phyloP scores from a whole-genome alignment of 1,284 basidiomycete species.

The Ganoderma lucidum region DNA sequence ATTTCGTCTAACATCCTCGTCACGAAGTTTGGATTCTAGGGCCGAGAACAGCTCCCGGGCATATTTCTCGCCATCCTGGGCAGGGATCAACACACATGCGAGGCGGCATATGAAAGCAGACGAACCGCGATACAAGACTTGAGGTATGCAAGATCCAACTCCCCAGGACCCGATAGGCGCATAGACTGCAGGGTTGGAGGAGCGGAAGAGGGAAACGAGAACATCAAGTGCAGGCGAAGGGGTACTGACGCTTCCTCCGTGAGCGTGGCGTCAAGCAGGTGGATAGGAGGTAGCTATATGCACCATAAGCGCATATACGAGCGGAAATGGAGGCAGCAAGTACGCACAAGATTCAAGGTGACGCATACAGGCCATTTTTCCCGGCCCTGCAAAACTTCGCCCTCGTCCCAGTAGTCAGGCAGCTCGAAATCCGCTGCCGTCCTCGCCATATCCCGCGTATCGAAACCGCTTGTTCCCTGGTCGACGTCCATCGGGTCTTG shows the following conservation, averaged over 20 bases:
- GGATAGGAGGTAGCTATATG: constrained; percentile 55
- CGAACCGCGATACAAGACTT: constrained; percentile 61
- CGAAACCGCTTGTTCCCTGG: constrained; percentile 57
- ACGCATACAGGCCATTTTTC: constrained; percentile 77
- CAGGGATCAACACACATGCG: background rate
- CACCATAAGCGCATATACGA: background rate
- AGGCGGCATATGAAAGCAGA: background rate
- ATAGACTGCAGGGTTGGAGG: constrained; percentile 61
- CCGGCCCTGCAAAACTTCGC: constrained; percentile 64
- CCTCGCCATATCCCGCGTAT: constrained; percentile 54
- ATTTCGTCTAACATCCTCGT: constrained; percentile 45
- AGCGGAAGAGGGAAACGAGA: constrained; percentile 58
- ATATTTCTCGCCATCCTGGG: constrained; percentile 13
- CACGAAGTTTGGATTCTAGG: constrained; percentile 6
- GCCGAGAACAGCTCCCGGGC: constrained; percentile 11
- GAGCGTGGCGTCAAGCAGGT: constrained; percentile 74
- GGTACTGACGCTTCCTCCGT: constrained; percentile 70
- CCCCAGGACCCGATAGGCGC: constrained; percentile 66
- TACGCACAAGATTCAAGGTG: constrained; percentile 73
- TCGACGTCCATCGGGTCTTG: constrained; percentile 57
- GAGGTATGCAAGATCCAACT: constrained; percentile 55
- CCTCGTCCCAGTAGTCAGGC: constrained; percentile 86
- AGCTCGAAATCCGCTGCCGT: constrained; percentile 81
- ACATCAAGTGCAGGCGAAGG: constrained; percentile 64
- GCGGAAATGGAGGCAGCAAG: background rate